These are phyloP conservation scores for Globisporangium spiculum DNA, from an alignment of 352 stramenopile species.

Conservation along the genomic window DNA sequence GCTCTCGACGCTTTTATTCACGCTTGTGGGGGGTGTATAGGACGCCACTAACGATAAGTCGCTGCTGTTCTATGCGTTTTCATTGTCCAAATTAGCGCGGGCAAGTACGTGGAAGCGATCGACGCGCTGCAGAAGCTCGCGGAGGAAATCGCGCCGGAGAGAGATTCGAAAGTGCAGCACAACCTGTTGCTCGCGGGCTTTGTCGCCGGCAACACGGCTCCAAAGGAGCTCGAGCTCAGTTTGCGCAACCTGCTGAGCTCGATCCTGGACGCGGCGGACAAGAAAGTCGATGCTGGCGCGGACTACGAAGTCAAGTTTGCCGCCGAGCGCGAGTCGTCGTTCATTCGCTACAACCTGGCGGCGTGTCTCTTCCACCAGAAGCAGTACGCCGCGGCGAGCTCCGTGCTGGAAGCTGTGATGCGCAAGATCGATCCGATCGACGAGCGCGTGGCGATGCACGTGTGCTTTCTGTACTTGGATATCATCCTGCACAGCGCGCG, in stretches of 20 bases:
- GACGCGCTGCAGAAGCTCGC: constrained; percentile 81
- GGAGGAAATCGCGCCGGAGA: constrained; percentile 70
- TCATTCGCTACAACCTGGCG: constrained; percentile 91
- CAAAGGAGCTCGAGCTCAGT: constrained; percentile 71
- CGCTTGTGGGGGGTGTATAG: not conserved
- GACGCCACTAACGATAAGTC: not conserved
- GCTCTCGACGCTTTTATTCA: not conserved
- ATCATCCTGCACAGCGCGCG: constrained; percentile 89
- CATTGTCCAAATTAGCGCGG: constrained; percentile 36
- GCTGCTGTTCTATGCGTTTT: not conserved
- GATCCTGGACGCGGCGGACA: constrained; percentile 33
- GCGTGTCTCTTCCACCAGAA: constrained; percentile 86
- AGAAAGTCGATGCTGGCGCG: constrained; percentile 38
- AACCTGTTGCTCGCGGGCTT: constrained; percentile 78
- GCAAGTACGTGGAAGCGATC: constrained; percentile 85
- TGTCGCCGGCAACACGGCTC: constrained; percentile 49
- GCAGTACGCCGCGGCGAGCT: constrained; percentile 86
- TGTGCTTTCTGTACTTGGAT: constrained; percentile 92
- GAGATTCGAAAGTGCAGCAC: constrained; percentile 84
- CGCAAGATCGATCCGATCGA: constrained; percentile 89
- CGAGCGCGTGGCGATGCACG: constrained; percentile 90
- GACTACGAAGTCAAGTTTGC: constrained; percentile 39
- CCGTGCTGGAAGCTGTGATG: constrained; percentile 84
- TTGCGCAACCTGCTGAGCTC: constrained; percentile 59
- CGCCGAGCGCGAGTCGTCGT: constrained; percentile 81